Base-by-base conservation (phyloP, 78 protist species). In the Reticulomyxa filosa region DNA sequence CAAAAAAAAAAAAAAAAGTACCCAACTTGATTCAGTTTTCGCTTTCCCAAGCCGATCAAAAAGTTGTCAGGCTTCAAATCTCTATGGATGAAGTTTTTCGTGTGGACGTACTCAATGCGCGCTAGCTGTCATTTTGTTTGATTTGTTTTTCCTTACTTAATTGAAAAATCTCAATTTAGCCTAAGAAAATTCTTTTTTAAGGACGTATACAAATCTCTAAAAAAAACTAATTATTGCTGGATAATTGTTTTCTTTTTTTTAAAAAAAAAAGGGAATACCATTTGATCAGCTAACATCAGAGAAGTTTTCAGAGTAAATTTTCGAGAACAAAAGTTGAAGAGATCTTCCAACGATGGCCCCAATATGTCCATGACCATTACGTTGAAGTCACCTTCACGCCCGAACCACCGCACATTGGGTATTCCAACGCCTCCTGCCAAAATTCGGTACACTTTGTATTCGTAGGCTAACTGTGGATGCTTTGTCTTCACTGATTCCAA, bases 381-480 rank as follows among this genome's bases (percentile, higher is more conserved):
- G 27, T 77, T 77, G 75, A 71, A 77, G 34, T 82, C 76, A 7
- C 96, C 97, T 36, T 93, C 98, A 2, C 77, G 69, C 2, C 98
- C 97, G 72, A 51, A 90, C 90, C 95, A 96, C 52, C 73, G 78
- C 10, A 94, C 91, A 22, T 53, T 50, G 0, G 97, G 96, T 17
- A 90, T 73, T 22, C 87, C 86, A 5, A 78, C 72, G 11, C 73
- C 79, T 20, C 71, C 69, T 1, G 30, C 36, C n/a, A 83, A 38
- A n/a, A 89, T 67, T 61, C 78, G 83, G 71, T 90, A 89, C 56
- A 94, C 62, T 57, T 89, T 84, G 34, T 89, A 77, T 75, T 94
- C 99, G 57, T 86, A 89, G 22, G 78, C 48, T 30, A 94, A 80
- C 78, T 94, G 99, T 10, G 99, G 97, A 32, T 94, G 97, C 34